Evolutionary conservation across 768 basidiomycete species (phyloP).

Genomic region (Leccinum truebloodii): DNA sequence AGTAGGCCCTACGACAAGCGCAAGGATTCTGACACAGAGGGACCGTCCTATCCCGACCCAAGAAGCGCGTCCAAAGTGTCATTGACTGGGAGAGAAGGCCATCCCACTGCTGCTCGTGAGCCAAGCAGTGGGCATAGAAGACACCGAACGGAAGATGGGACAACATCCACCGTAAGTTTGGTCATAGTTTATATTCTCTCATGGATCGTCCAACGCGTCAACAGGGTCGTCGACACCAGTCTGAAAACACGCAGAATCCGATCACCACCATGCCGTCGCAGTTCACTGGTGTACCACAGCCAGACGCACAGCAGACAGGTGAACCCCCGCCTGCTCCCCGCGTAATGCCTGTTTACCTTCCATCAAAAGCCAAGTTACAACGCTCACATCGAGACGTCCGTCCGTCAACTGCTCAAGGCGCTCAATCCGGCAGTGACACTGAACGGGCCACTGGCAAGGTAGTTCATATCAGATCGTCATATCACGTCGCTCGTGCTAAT

Average conservation of each 20-base stretch:
- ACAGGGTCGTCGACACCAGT: slow-evolving; percentile 32
- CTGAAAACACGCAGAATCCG: slow-evolving; percentile 34
- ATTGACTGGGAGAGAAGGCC: slow-evolving; percentile 28
- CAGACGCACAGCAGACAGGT: slow-evolving; percentile 27
- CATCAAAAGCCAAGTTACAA: slow-evolving; percentile 34
- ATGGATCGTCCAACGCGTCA: slow-evolving; percentile 12
- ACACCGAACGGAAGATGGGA: slow-evolving; percentile 39
- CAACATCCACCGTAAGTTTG: slow-evolving; percentile 25
- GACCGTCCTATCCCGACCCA: slow-evolving; percentile 26
- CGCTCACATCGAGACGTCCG: slow-evolving; percentile 33
- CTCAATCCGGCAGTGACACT: slow-evolving; percentile 35
- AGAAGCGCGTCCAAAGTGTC: slow-evolving; percentile 30
- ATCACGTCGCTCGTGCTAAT: slow-evolving; percentile 18
- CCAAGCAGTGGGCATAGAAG: slow-evolving; percentile 32
- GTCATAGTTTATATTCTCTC: slow-evolving; percentile 18
- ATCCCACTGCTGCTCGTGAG: slow-evolving; percentile 28
- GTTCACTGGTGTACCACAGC: slow-evolving; percentile 20
- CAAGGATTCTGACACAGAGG: slow-evolving; percentile 35
- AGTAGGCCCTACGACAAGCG: slow-evolving; percentile 32
- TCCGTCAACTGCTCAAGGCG: slow-evolving; percentile 29
- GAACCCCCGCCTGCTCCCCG: slow-evolving; percentile 38
- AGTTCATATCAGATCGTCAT: slow-evolving; percentile 19
- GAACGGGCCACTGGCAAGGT: slow-evolving; percentile 30
- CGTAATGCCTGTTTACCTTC: slow-evolving; percentile 39
- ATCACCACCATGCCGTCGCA: slow-evolving; percentile 22